Evolutionary conservation across 116 monocot genomes (phyloP).

Genomic region (Phalaenopsis hybrid): DNA sequence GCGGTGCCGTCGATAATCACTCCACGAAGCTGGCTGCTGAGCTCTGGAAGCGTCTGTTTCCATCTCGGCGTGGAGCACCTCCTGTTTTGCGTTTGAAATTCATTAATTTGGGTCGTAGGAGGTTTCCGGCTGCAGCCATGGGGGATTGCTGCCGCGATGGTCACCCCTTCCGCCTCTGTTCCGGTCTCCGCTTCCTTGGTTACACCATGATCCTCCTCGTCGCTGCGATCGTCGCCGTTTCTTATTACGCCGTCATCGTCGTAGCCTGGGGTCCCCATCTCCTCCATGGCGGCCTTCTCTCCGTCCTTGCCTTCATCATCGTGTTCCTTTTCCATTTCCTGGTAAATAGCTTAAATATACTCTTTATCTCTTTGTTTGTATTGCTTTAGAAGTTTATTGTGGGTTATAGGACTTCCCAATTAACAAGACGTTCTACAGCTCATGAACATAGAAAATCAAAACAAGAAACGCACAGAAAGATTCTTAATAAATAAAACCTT

Average conservation of each 20-base stretch:
- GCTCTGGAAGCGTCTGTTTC: conserved; percentile 7
- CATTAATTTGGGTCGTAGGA: background rate
- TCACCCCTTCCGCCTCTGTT: conserved; percentile 66
- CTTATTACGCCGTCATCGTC: conserved; percentile 75
- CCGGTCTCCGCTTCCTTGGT: conserved; percentile 50
- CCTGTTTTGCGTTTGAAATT: background rate
- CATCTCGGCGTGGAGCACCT: background rate
- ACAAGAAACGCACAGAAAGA: too few species aligned
- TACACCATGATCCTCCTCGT: conserved; percentile 70
- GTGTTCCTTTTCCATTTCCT: conserved; percentile 51
- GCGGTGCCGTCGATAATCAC: background rate
- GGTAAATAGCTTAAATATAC: conserved; percentile 19
- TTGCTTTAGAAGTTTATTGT: too few species aligned
- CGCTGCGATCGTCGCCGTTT: conserved; percentile 40
- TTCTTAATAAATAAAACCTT: too few species aligned
- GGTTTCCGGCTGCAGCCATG: conserved; percentile 8
- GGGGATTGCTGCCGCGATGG: conserved; percentile 35
- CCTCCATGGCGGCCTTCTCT: conserved; percentile 19
- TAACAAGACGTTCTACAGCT: too few species aligned
- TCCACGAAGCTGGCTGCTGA: background rate
- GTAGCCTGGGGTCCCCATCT: conserved; percentile 66
- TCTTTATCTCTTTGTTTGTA: background rate
- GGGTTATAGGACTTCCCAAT: too few species aligned
- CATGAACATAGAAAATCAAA: too few species aligned
- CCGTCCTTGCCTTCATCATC: conserved; percentile 36